Conservation (phyloP, 2,329 filamentous ascomycete species). For the Claviceps quebecensis region DNA sequence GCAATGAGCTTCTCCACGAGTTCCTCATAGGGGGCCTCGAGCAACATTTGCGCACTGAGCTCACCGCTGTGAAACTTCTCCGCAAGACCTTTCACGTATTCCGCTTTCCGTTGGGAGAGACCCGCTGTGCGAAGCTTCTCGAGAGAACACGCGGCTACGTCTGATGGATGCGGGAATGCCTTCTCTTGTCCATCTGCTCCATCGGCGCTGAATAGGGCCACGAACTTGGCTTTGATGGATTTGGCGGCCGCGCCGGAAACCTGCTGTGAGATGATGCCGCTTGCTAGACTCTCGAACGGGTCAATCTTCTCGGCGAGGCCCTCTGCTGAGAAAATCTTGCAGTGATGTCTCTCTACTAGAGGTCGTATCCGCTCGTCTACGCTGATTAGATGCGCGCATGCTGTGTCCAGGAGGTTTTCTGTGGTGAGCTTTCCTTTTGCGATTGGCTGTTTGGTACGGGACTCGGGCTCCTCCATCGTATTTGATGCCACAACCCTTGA, state of each 20-base stretch:
- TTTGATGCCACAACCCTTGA: constrained; percentile 45
- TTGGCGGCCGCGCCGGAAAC: constrained; percentile 85
- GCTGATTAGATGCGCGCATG: constrained; percentile 57
- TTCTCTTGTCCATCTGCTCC: constrained; percentile 16
- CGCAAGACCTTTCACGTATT: constrained; percentile 80
- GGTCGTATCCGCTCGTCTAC: constrained; percentile 59
- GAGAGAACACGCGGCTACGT: constrained; percentile 52
- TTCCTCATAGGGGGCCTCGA: constrained; percentile 71
- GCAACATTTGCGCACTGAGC: constrained; percentile 60
- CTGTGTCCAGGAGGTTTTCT: constrained; percentile 58
- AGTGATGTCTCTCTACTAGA: constrained; percentile 61
- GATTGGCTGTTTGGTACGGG: constrained; percentile 27
- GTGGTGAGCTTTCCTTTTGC: constrained; percentile 37
- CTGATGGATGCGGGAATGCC: constrained; percentile 60
- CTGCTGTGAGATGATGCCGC: constrained; percentile 90
- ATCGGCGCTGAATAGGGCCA: constrained; percentile 49
- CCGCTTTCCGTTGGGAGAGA: constrained; percentile 85
- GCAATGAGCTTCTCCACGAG: constrained; percentile 70
- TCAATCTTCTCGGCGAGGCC: constrained; percentile 77
- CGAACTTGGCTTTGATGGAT: constrained; percentile 77
- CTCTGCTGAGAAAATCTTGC: constrained; percentile 64
- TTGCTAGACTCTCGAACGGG: constrained; percentile 71
- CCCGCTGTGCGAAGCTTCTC: constrained; percentile 67
- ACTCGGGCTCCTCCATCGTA: constrained; percentile 26
- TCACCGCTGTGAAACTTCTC: constrained; percentile 66